These are phyloP conservation scores for Lodderomyces elongisporus DNA, from an alignment of 1,139 yeast genomes.

Conservation along the genomic window DNA sequence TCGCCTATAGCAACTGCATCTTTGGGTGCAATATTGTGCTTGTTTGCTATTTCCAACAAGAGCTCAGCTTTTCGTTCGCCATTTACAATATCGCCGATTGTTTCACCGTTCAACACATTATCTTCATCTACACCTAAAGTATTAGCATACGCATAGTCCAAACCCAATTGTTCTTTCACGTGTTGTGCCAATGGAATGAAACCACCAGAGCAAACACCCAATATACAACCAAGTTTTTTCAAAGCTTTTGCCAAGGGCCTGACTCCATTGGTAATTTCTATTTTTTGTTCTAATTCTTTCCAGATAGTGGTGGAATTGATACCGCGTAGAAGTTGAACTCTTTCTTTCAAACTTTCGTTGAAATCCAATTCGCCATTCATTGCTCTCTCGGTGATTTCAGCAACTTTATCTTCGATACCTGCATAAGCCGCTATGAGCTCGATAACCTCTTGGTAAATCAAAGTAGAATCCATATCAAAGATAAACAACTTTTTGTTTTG, in stretches of 20 bases:
- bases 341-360: slow-evolving; percentile 67
- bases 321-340: slow-evolving; percentile 78
- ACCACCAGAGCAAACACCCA: slow-evolving; percentile 94
- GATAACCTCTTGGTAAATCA: slow-evolving; percentile 93
- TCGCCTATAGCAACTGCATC: slow-evolving; percentile 88
- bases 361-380: slow-evolving; percentile 98
- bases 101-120: slow-evolving; percentile 50
- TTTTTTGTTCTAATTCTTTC: slow-evolving; percentile 68
- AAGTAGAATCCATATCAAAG: slow-evolving; percentile 97
- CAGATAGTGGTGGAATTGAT: slow-evolving; percentile 69
- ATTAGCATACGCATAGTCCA: slow-evolving; percentile 91
- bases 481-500: slow-evolving; percentile 63
- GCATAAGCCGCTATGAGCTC: slow-evolving; percentile 64
- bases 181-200: slow-evolving; percentile 82
- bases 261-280: slow-evolving; percentile 81
- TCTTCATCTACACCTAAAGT: slow-evolving; percentile 50
- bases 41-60: slow-evolving; percentile 59
- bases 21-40: slow-evolving; percentile 53
- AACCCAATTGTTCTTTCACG: slow-evolving; percentile 61
- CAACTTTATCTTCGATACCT: slow-evolving; percentile 29
- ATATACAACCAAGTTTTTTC: slow-evolving; percentile 54
- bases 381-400: slow-evolving; percentile 80
- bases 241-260: slow-evolving; percentile 60
- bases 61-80: slow-evolving; percentile 79
- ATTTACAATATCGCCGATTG: slow-evolving; percentile 76